Base-by-base conservation (phyloP, 345 rosid genomes). In the Aquilaria malaccensis region DNA sequence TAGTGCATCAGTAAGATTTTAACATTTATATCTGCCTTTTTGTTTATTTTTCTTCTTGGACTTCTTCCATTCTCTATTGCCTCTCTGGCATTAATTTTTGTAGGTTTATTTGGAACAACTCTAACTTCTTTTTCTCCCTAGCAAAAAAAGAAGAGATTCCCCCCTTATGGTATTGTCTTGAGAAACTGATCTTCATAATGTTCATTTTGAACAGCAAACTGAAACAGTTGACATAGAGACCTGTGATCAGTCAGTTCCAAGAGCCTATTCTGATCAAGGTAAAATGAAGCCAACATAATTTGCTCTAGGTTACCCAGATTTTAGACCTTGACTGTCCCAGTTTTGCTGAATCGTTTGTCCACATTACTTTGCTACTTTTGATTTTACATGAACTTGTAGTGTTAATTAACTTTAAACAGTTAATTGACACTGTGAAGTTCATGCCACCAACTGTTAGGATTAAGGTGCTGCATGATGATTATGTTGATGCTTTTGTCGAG, bases 221-320 rank as follows among this genome's bases (percentile, higher is more conserved):
- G 90, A 80, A 71, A 74, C 88, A 7, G 71, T 84, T 72, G 88
- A 93, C 77, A 77, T 85, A 55, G 76, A 76, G 59, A 84, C 87
- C 54, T 81, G 76, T 70, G 85, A 81, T 71, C 88, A 82, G 70
- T 67, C 89, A 12, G 78, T 76, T 66, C 75, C 80, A 32, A 83
- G 74, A 71, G 79, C 85, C 55, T 80, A 78, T 79, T 73, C 75
- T 45, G 83, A 77, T 37, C 76, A 69, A 61, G 90, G 96, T 91
- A 83, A 11, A 58, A 22, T 56, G 47, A 69, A 56, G 31, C 59
- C 66, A 22, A 30, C 52, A 54, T 61, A 29, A 47, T 51, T 33
- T 31, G n/a, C 33, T 22, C 64, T 46, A 15, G 12, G 22, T 66
- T 31, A 15, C 4, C 13, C 2, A 14, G 6, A 3, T 14, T 32